These are phyloP conservation scores for Gaertneriomyces semiglobifer DNA, from an alignment of 192 early-diverging fungal genomes.

Conservation along the genomic window DNA sequence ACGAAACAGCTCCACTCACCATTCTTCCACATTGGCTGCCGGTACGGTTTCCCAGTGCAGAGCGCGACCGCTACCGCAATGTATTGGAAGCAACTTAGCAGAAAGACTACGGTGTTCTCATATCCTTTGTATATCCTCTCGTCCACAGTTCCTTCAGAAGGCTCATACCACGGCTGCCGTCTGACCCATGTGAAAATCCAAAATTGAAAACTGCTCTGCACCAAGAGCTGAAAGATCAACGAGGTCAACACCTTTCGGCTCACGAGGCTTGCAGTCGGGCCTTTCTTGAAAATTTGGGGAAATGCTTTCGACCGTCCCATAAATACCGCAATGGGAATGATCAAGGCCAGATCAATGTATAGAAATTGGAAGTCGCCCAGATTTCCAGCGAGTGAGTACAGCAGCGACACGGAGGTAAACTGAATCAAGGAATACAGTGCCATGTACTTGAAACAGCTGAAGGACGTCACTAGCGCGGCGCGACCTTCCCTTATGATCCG, in stretches of 20 bases:
- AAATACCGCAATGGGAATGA: conserved; percentile 62
- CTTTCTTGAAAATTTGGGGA: conserved; percentile 65
- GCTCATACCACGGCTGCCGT: conserved; percentile 69
- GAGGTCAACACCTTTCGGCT: conserved; percentile 88
- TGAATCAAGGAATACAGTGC: conserved; percentile 96
- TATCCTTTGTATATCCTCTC: conserved; percentile 69
- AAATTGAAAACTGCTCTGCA: conserved; percentile 80
- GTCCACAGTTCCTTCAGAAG: conserved; percentile 54
- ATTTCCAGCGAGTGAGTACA: conserved; percentile 85
- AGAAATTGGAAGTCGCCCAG: conserved; percentile 95
- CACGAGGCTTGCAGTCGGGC: conserved; percentile 87
- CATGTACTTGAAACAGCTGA: conserved; percentile 99
- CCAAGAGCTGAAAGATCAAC: conserved; percentile 81
- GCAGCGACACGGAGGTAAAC: conserved; percentile 86
- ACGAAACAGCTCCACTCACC: conserved; percentile 44
- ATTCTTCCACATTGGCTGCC: conserved; percentile 84
- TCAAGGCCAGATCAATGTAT: conserved; percentile 90
- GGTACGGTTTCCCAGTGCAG: conserved; percentile 94
- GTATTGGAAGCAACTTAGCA: conserved; percentile 91
- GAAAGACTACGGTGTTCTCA: conserved; percentile 91
- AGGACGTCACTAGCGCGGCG: conserved; percentile 93
- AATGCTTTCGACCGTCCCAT: conserved; percentile 90
- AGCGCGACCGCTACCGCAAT: conserved; percentile 85
- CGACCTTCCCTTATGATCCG: conserved; percentile 87
- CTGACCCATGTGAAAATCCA: conserved; percentile 67